Percentiles rank a stretch among this genome's conserved stretches.
These are phyloP conservation scores for Fusarium sp. DNA, from an alignment of 2,329 filamentous ascomycete species.

Conservation along the genomic window DNA sequence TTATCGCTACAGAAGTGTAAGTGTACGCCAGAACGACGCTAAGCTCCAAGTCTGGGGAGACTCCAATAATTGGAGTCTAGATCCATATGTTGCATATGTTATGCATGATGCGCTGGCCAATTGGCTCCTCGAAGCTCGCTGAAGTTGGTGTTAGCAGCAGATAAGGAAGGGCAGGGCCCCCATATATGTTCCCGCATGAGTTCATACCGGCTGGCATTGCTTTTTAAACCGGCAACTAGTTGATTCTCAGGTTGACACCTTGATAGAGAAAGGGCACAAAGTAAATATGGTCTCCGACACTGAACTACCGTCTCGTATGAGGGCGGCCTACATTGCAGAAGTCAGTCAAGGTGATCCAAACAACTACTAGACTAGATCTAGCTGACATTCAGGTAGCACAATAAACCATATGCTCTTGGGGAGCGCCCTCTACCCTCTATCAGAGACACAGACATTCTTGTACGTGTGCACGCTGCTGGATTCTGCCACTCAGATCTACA, in stretches of 20 bases:
- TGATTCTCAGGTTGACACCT: not conserved
- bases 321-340: conserved; percentile 7
- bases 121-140: too few species aligned
- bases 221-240: not conserved
- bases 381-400: not conserved
- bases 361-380: too few species aligned
- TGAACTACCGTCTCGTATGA: not conserved
- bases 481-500: conserved; percentile 22
- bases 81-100: not conserved
- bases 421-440: conserved; percentile 1
- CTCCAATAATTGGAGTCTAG: not conserved
- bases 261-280: not conserved
- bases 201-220: not conserved
- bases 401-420: conserved; percentile 14
- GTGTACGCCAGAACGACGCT: not conserved
- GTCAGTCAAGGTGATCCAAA: not conserved
- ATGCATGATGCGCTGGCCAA: too few species aligned
- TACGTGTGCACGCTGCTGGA: conserved; percentile 6
- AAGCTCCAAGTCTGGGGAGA: conserved; percentile 1
- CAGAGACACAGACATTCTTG: conserved; percentile 3
- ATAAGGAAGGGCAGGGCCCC: not conserved
- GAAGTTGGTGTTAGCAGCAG: too few species aligned
- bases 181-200: not conserved
- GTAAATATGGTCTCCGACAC: not conserved
- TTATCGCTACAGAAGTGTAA: too few species aligned